Evolutionary conservation across 2,329 filamentous ascomycete genomes (phyloP), one percentile per base, ranked within the genome.

Genomic region (Ilyonectria destructans): DNA sequence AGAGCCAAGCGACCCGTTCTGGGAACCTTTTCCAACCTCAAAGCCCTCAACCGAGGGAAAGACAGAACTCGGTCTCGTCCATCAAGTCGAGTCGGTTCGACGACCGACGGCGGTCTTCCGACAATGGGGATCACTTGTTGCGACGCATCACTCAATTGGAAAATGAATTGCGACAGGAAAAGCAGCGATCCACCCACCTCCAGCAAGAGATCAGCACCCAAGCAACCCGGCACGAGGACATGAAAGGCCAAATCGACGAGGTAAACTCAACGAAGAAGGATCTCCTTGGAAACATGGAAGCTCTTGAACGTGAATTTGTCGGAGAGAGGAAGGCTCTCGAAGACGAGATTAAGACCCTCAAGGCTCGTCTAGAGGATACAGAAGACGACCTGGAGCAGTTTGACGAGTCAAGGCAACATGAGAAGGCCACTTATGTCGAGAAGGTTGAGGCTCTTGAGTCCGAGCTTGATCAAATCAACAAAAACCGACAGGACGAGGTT

Each of bases 331-430:
- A 93, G 76, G 92, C 91, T 10, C 85, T 98, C 1, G 93, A 97
- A 74, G 86, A 89, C 17, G 95, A 98, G 78, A 91, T 96, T 65
- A 92, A 91, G 73, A 88, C 89, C 15, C 87, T 95, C 65, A 95
- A 92, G 77, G 86, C 91, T 61, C 92, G 91, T 59, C 85, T 96
- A 0, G 96, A 98, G 77, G 94, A 98, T 74, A 88, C 93, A 6
- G 96, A 99, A 81, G 95, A 98, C 75, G 95, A 97, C 77, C 89
- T 98, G 58, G 95, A 98, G 74, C 89, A 94, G 67, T 89, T 96
- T 62, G 87, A 94, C 48, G 94, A 94, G 74, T 95, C 93, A 46
- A 89, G 93, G 49, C 94, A 98, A 72, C 92, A 97, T 73, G 93
- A 96, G 75, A 93, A 91, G 76, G 89, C 89, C 4, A 87, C 88